Percentiles rank a stretch among this genome's conserved stretches.
Conservation (phyloP, 2,329 filamentous ascomycete genomes). For the Ceratocystis alfenasii region DNA sequence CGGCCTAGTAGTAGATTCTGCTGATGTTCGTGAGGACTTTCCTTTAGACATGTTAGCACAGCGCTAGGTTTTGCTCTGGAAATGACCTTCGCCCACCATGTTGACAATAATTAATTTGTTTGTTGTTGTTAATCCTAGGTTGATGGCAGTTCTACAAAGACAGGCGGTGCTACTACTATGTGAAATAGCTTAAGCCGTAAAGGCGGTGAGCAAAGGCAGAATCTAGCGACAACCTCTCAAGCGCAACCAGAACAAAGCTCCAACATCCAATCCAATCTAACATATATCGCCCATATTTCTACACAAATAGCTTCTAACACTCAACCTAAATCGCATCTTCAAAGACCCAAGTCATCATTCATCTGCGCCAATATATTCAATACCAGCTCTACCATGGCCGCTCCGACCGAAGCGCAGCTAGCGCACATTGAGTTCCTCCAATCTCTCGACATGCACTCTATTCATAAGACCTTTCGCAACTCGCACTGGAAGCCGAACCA, state of each 20-base stretch:
- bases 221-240: slow-evolving; percentile 11
- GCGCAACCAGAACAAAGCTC: background rate
- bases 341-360: too few species aligned
- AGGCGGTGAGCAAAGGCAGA: slow-evolving; percentile 22
- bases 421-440: slow-evolving; percentile 80
- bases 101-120: background rate
- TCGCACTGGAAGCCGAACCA: slow-evolving; percentile 81
- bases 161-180: background rate
- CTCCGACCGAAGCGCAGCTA: slow-evolving; percentile 59
- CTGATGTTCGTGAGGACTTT: slow-evolving; percentile 95
- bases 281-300: too few species aligned
- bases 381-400: slow-evolving; percentile 43
- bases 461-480: slow-evolving; percentile 83
- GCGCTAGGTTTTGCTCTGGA: background rate
- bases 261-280: background rate
- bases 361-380: too few species aligned
- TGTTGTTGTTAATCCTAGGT: background rate
- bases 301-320: too few species aligned
- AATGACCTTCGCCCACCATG: background rate
- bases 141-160: background rate
- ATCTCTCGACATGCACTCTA: slow-evolving; percentile 76
- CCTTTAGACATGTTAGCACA: slow-evolving; percentile 37
- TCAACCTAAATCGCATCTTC: too few species aligned
- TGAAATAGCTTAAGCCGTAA: background rate
- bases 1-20: slow-evolving; percentile 85